Evolutionary conservation across 2,329 filamentous ascomycete species (phyloP), one percentile per base, ranked within the genome.

Genomic region (Fusarium mundagurra): DNA sequence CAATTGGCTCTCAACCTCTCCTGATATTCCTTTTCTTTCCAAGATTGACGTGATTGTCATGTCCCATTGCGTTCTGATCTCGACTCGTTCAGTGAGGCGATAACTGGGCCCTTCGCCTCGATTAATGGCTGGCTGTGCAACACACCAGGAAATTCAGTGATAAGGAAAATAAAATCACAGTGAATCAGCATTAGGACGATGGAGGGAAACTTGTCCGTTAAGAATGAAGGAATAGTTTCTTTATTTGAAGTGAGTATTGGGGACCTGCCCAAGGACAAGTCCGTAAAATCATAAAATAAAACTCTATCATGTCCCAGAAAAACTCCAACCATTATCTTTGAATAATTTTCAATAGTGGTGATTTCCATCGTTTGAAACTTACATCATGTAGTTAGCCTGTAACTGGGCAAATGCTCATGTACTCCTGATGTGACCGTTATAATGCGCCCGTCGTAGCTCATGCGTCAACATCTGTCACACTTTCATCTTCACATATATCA

Each of bases 21-120:
- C 18, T 27, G 5, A 17, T 61, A 12, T 54, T 61, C 20, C 53
- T 31, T 34, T 51, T n/a, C 17, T 20, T 50, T 38, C 38, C 34
- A 64, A 55, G 50, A 62, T 73, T 70, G 72, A 53, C 51, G 61
- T 67, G 65, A 73, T 71, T 48, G 36, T 66, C 58, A 24, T 24
- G 34, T 24, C 27, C 16, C 14, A 17, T 61, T 72, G 27, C 20
- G 41, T 54, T 64, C 41, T 51, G 36, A 44, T 34, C 41, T 64
- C 67, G 62, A 64, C 44, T 76, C 64, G 27, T 59, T 70, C 27
- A 66, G 68, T 74, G 71, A 76, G 74, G 73, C 74, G 71, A 70
- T 51, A 50, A 31, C 39, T 70, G 38, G 53, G 59, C 53, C 55
- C 38, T 48, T 59, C 67, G 73, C 73, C 73, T 69, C 20, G 44